A percentile compares a stretch with the other conserved stretches of the same genome.
These are phyloP conservation scores for Mortierella sp. DNA, from an alignment of 371 early-diverging fungal genomes.

Conservation along the genomic window DNA sequence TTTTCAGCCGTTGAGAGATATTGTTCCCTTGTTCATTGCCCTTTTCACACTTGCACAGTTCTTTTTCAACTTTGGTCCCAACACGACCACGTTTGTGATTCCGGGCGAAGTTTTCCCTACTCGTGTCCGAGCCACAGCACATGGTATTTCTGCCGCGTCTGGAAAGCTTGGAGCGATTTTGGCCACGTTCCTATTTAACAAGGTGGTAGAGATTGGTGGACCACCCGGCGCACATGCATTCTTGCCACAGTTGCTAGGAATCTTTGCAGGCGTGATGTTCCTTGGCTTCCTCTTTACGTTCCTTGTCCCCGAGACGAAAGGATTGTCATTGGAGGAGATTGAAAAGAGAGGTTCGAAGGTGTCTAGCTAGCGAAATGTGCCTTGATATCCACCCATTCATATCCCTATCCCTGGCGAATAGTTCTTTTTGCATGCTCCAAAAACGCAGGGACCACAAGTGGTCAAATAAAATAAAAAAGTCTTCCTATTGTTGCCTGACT, in stretches of 20 bases:
- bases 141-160: constrained; percentile 74
- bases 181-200: constrained; percentile 63
- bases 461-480: too few relatives aligned
- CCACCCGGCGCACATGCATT: constrained; percentile 64
- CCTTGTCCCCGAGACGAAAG: constrained; percentile 55
- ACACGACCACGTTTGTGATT: constrained; percentile 83
- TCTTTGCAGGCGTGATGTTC: constrained; percentile 32
- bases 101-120: constrained; percentile 93
- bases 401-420: neutral
- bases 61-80: constrained; percentile 79
- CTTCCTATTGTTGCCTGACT: too few relatives aligned
- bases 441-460: neutral
- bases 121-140: constrained; percentile 66
- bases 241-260: constrained; percentile 61
- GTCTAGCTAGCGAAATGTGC: neutral
- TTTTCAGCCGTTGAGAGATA: constrained; percentile 51
- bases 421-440: neutral
- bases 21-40: constrained; percentile 57
- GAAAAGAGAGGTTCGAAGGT: constrained; percentile 22
- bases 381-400: too few relatives aligned
- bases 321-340: constrained; percentile 57
- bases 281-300: constrained; percentile 33
- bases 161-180: constrained; percentile 78
- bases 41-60: constrained; percentile 80
- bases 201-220: constrained; percentile 60